phyloP scores from a whole-genome alignment of 2,329 filamentous ascomycete genomes.

The Pestalotiopsis sp. region DNA sequence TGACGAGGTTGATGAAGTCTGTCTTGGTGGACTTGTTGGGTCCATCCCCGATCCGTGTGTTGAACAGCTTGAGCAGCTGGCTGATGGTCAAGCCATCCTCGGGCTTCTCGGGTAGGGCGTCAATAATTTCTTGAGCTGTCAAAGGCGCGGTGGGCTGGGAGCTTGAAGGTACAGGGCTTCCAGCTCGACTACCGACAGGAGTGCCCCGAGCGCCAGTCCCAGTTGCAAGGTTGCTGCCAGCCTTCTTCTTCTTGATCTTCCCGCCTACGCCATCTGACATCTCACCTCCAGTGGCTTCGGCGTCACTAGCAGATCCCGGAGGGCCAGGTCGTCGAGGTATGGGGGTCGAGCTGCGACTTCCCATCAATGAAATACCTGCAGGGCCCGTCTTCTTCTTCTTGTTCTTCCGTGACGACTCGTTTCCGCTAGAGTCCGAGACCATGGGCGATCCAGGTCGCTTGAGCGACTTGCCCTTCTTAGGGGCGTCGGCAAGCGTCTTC shows the following conservation, averaged over 20 bases:
- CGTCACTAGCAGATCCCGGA: slow-evolving; percentile 71
- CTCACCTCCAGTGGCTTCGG: slow-evolving; percentile 70
- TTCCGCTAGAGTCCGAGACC: slow-evolving; percentile 87
- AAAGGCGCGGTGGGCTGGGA: slow-evolving; percentile 38
- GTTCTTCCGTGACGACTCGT: slow-evolving; percentile 84
- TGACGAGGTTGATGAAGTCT: slow-evolving; percentile 63
- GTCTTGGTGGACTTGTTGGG: slow-evolving; percentile 53
- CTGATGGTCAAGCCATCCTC: slow-evolving; percentile 56
- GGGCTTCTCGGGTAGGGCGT: slow-evolving; percentile 49
- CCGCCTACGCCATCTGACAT: slow-evolving; percentile 60
- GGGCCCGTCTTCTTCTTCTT: slow-evolving; percentile 66
- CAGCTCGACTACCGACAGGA: slow-evolving; percentile 61
- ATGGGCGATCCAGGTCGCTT: slow-evolving; percentile 88
- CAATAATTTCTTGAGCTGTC: slow-evolving; percentile 55
- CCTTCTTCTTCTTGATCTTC: slow-evolving; percentile 60
- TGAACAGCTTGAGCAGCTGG: slow-evolving; percentile 57
- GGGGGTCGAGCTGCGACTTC: slow-evolving; percentile 59
- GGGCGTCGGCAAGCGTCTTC: slow-evolving; percentile 44
- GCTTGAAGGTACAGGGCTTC: slow-evolving; percentile 55
- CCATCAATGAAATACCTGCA: slow-evolving; percentile 43
- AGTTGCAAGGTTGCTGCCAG: slow-evolving; percentile 21
- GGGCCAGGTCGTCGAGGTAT: slow-evolving; percentile 45
- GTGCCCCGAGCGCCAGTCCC: slow-evolving; percentile 49
- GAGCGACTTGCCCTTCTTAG: slow-evolving; percentile 63
- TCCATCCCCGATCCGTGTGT: slow-evolving; percentile 52